Evolutionary conservation across 78 protist species (phyloP), one percentile per base, ranked within the genome.

Genomic region (Capsaspora owczarzaki): DNA sequence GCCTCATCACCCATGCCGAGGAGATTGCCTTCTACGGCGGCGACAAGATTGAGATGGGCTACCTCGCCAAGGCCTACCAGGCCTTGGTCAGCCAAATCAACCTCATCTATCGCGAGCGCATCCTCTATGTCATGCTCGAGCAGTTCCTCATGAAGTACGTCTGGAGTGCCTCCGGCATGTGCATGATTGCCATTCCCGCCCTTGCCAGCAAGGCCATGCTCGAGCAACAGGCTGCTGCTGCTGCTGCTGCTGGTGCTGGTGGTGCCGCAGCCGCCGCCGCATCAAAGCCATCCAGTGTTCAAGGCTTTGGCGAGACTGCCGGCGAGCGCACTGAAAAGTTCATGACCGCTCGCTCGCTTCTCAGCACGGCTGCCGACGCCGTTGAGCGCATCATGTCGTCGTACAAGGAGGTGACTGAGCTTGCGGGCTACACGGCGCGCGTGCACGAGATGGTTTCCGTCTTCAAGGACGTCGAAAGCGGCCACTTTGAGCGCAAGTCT

Each of bases 11-110:
- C 56, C 14, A 76, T 66, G 2, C 82, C 29, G 86, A 83, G 41
- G 86, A 83, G 78, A 83, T 83, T 60, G 86, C 86, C 82, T 83
- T 83, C 82, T 83, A 83, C 69, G 42, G 82, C 33, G 86, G 86
- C 0, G 71, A 83, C 42, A 23, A 76, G 49, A 61, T 70, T 20
- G 86, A 83, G 66, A 41, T 1, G 56, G 38, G 49, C n/a, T 12
- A 19, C 27, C 76, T 75, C 33, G 60, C 1, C 22, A 2, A 20
- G 42, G 23, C 49, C 63, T 74, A 74, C 61, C 40, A 74, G 25
- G 27, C 25, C 1, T 74, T 82, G 8, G 76, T 72, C 14, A 37
- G 63, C 56, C 79, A 82, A 40, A 74, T 82, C 61, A 43, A 75
- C 56, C 42, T 35, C 20, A 53, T 75, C 31, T 75, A 37, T 56